A percentile compares a stretch with the other conserved stretches of the same genome.
These are phyloP conservation scores for Nicotiana rustica DNA, from an alignment of 305 asterid species.

Conservation along the genomic window DNA sequence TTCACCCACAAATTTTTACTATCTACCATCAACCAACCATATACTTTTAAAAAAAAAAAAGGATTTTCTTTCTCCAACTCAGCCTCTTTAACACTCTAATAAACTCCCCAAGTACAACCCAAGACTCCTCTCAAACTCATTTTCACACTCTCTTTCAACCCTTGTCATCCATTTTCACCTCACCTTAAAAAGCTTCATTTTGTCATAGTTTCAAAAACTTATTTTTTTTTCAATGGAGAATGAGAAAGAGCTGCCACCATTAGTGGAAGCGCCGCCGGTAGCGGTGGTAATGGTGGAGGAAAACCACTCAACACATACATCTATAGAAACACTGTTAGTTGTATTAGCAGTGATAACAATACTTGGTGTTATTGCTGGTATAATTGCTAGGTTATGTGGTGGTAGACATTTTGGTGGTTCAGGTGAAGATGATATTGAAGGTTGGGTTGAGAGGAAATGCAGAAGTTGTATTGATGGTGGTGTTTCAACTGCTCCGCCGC, in stretches of 20 bases:
- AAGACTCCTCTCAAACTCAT: background rate
- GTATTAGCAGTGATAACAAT: slow-evolving; percentile 80
- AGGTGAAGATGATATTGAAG: slow-evolving; percentile 78
- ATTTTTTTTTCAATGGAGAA: slow-evolving; percentile 19
- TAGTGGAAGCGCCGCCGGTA: slow-evolving; percentile 59
- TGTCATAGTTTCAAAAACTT: background rate
- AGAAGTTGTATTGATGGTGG: slow-evolving; percentile 80
- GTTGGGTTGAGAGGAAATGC: slow-evolving; percentile 85
- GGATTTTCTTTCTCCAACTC: background rate
- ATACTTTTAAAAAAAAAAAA: no score
- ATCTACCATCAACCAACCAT: no score
- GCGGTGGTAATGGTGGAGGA: slow-evolving; percentile 40
- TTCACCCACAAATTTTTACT: no score
- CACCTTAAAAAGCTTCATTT: background rate
- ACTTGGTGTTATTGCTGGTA: slow-evolving; percentile 73
- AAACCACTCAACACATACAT: slow-evolving; percentile 44
- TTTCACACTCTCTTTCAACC: background rate
- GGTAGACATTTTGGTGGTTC: slow-evolving; percentile 70
- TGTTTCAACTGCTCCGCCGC: slow-evolving; percentile 48
- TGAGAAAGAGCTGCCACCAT: slow-evolving; percentile 71
- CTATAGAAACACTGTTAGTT: slow-evolving; percentile 83
- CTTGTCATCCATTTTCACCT: background rate
- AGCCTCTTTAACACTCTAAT: background rate
- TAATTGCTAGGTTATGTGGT: slow-evolving; percentile 79
- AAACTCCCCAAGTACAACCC: background rate